Conservation (phyloP, 345 rosid species). For the Eucalyptus decipiens region DNA sequence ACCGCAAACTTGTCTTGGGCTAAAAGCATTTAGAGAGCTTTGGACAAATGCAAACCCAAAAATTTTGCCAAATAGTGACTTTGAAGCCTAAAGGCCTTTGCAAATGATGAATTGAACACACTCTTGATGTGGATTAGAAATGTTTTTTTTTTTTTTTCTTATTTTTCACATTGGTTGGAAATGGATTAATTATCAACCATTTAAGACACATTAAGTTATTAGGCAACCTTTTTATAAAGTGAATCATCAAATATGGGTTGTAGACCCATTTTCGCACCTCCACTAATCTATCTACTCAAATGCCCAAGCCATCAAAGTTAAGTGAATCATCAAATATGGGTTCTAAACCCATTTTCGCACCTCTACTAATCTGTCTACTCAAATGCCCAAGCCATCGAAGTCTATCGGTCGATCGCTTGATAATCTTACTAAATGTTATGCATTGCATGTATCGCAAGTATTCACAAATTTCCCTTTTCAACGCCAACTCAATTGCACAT, state of each 20-base stretch:
- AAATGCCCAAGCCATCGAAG: background rate
- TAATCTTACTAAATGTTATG: background rate
- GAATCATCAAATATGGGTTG: too few relatives aligned
- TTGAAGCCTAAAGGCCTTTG: background rate
- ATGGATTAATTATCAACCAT: background rate
- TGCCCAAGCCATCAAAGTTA: too few relatives aligned
- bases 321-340: too few relatives aligned
- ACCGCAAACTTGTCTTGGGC: fast-evolving
- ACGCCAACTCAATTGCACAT: background rate
- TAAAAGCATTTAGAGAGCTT: background rate
- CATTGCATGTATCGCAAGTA: background rate
- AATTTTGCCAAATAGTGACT: too few relatives aligned
- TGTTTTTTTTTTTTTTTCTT: too few relatives aligned
- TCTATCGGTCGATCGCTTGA: background rate
- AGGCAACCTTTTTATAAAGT: background rate
- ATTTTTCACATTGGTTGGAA: background rate
- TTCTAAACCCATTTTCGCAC: too few relatives aligned
- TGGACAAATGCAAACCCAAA: background rate
- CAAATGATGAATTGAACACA: background rate
- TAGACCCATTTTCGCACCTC: too few relatives aligned
- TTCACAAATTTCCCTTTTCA: background rate
- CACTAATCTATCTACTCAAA: too few relatives aligned
- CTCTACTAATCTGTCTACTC: background rate
- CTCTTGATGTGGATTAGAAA: background rate
- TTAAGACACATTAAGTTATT: background rate